A percentile compares a stretch with the other conserved stretches of the same genome.
Conservation (phyloP, 768 basidiomycete species). For the Termitomyces sp. region DNA sequence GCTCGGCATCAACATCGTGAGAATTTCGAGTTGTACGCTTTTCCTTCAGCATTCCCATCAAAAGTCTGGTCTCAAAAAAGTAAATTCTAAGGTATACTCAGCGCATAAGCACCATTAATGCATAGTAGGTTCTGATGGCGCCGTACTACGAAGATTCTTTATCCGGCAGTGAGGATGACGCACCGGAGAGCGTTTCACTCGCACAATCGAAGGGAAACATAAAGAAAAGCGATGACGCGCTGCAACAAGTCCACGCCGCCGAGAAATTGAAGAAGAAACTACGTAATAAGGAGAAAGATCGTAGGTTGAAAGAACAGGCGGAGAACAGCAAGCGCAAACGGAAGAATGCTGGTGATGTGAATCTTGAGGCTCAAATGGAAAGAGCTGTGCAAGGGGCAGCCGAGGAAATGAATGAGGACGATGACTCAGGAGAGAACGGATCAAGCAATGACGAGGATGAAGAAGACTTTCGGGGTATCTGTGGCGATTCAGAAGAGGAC, state of each 20-base stretch:
- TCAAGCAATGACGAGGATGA: constrained; percentile 16
- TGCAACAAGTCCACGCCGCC: constrained; percentile 12
- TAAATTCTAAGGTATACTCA: not conserved
- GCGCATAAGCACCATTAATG: not conserved
- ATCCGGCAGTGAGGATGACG: constrained; percentile 19
- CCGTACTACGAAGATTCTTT: constrained; percentile 2
- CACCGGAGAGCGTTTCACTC: constrained; percentile 18
- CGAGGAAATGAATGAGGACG: constrained; percentile 21
- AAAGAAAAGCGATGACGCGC: constrained; percentile 10
- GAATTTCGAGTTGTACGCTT: not conserved
- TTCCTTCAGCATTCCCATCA: not conserved
- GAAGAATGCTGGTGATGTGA: constrained; percentile 5
- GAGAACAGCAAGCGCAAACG: constrained; percentile 13
- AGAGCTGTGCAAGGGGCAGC: constrained; percentile 17
- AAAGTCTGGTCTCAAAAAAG: not conserved
- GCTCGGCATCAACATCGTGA: constrained; percentile 1
- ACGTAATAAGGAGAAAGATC: constrained; percentile 15
- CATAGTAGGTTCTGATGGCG: constrained; percentile 5
- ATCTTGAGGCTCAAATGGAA: constrained; percentile 11
- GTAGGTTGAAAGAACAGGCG: constrained; percentile 16
- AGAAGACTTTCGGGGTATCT: constrained; percentile 19
- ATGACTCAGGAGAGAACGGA: constrained; percentile 20
- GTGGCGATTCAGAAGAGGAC: constrained; percentile 15
- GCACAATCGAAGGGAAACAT: constrained; percentile 15
- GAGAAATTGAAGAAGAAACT: constrained; percentile 14